Conservation (phyloP, 2,329 filamentous ascomycete genomes). For the Colletotrichum gigasporum region DNA sequence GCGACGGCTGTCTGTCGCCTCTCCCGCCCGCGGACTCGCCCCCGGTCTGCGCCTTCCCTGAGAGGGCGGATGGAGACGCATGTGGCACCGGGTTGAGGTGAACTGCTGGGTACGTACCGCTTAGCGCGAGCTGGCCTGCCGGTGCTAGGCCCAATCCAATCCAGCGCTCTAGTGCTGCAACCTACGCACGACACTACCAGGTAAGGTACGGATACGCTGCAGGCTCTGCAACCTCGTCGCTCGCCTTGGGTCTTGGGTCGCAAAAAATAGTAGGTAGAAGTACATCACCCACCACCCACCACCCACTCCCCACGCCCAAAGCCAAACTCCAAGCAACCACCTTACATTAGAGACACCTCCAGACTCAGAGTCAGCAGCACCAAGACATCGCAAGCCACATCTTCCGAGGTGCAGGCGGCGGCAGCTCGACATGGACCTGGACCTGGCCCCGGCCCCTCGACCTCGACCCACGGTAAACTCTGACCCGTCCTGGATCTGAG, state of each 20-base stretch:
- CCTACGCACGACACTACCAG: conserved; percentile 16
- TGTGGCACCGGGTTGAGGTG: conserved; percentile 12
- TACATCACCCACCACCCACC: too few relatives aligned
- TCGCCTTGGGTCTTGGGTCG: too few relatives aligned
- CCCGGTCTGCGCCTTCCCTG: conserved; percentile 10
- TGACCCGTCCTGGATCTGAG: conserved; percentile 28
- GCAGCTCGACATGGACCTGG: conserved; percentile 28
- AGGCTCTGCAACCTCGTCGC: too few relatives aligned
- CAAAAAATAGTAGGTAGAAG: too few relatives aligned
- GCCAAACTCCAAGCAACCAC: neutral
- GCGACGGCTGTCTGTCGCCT: conserved; percentile 9
- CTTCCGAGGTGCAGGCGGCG: conserved; percentile 17
- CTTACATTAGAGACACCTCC: conserved; percentile 8
- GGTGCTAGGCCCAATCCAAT: neutral
- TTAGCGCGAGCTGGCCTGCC: neutral
- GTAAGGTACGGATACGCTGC: too few relatives aligned
- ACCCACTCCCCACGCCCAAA: conserved; percentile 17
- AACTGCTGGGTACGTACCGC: neutral
- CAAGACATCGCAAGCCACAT: conserved; percentile 16
- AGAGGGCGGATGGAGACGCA: conserved; percentile 20
- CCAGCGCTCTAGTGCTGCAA: neutral
- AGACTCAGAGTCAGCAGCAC: neutral
- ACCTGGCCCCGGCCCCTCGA: conserved; percentile 19
- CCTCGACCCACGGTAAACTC: conserved; percentile 7
- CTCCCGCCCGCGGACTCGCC: conserved; percentile 18